Conservation (phyloP, 179 eudicot species). For the Gypsophila paniculata region DNA sequence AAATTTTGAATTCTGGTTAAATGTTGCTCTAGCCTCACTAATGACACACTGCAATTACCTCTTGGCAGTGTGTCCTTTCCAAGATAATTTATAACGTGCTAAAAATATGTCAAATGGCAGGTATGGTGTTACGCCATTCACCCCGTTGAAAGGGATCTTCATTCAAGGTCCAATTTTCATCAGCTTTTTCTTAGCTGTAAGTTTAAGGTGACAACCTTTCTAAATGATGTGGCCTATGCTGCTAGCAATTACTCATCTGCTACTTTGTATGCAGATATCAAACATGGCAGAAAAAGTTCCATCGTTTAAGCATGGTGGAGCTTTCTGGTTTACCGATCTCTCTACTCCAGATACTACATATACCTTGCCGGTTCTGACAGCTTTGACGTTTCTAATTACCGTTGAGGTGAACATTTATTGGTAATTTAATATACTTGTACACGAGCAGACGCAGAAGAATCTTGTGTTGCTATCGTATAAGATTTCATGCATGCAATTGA, state of each 20-base stretch:
- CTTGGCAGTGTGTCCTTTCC: not conserved
- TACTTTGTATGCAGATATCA: slow-evolving; percentile 41
- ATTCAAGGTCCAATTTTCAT: slow-evolving; percentile 74
- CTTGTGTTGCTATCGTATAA: not conserved
- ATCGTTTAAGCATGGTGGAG: slow-evolving; percentile 79
- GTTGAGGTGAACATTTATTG: slow-evolving; percentile 58
- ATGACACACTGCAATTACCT: not conserved
- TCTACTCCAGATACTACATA: slow-evolving; percentile 70
- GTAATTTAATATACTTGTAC: not conserved
- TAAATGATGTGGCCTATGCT: slow-evolving; percentile 12
- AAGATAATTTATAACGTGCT: not conserved
- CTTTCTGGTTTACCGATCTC: slow-evolving; percentile 87
- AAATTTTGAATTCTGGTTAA: not conserved
- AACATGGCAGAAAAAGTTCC: slow-evolving; percentile 95
- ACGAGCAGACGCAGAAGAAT: no score
- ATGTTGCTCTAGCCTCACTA: not conserved
- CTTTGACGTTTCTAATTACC: slow-evolving; percentile 61
- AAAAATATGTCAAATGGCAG: slow-evolving; percentile 38
- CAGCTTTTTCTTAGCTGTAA: slow-evolving; percentile 92
- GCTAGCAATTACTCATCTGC: not conserved
- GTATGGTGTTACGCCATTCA: slow-evolving; percentile 70
- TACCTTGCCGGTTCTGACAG: slow-evolving; percentile 69
- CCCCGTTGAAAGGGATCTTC: slow-evolving; percentile 72
- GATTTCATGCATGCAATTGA: slow-evolving; percentile 6
- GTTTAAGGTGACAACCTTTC: slow-evolving; percentile 25